Conservation (phyloP, 441 rosid species). For the Euphorbia celastroides region DNA sequence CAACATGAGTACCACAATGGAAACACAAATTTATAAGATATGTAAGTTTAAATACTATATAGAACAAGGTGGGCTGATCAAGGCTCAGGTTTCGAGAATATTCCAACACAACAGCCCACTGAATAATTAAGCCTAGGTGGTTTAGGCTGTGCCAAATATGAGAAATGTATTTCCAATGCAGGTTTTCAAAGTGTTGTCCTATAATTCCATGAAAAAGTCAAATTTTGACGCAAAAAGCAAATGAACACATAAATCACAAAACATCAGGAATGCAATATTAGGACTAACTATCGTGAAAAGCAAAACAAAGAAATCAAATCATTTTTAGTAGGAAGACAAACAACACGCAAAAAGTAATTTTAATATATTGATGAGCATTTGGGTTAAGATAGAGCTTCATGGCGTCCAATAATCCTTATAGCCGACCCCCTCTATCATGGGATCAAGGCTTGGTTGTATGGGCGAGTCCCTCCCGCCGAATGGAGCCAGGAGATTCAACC, state of each 20-base stretch:
- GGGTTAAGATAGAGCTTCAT: too few relatives aligned
- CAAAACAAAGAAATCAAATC: background rate
- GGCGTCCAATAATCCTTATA: too few relatives aligned
- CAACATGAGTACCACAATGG: background rate
- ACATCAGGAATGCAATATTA: background rate
- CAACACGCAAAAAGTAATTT: background rate
- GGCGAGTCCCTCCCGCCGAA: background rate
- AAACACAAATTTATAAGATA: background rate
- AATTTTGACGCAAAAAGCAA: background rate
- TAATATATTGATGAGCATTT: too few relatives aligned
- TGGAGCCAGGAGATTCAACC: background rate
- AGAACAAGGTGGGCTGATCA: background rate
- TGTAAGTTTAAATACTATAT: background rate
- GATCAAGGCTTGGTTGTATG: too few relatives aligned
- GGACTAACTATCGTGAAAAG: background rate
- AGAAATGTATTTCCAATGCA: background rate
- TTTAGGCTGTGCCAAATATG: background rate
- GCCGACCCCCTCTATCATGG: too few relatives aligned
- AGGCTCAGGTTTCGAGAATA: background rate
- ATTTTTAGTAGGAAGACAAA: background rate
- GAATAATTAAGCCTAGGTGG: background rate
- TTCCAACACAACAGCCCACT: background rate
- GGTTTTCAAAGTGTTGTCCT: background rate
- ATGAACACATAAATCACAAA: background rate
- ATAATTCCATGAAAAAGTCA: background rate